Evolutionary conservation across 2,329 filamentous ascomycete genomes (phyloP), one percentile per base, ranked within the genome.

Genomic region (Cadophora sp.): DNA sequence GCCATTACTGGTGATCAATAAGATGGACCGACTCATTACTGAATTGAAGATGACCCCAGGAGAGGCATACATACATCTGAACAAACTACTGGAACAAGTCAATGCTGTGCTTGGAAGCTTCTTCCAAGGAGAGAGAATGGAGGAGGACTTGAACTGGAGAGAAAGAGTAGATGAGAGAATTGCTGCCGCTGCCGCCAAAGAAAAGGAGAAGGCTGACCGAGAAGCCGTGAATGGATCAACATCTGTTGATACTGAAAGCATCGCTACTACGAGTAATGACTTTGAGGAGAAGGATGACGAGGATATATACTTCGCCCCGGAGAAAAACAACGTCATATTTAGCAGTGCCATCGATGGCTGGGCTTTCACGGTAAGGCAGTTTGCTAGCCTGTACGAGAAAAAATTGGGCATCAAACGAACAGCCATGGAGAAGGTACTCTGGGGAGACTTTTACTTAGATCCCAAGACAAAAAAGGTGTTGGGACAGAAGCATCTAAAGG

Each of bases 271-370:
- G 3, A 89, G 90, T 19, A 78, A 88, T 27, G 86, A 90, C 67
- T 99, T 93, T 74, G 91, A 97, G 79, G 96, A 98, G 78, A 89
- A 90, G 74, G 94, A 97, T 76, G 96, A 99, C 76, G 94, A 98
- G 79, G 94, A 97, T 79, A 90, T 99, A 29, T 99, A 99, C 79
- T 99, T 99, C 80, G 93, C 96, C 0, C 96, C 96, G 0, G 96
- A 99, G 78, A 97, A 95, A 80, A 97, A 97, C 80, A 99, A 99
- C 77, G 96, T 99, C 79, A 98, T 99, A 72, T 99, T 99, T 79
- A 94, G 93, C 82, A 98, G 95, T 78, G 96, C 96, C 68, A 91
- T 97, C 66, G 96, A 99, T 77, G 96, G 96, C n/a, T 99, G 96
- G 96, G 96, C 96, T 2, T 99, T 99, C 76, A 99, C 96, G 0